Base-by-base conservation (phyloP, 2,329 filamentous ascomycete species). In the Talaromyces sp. region DNA sequence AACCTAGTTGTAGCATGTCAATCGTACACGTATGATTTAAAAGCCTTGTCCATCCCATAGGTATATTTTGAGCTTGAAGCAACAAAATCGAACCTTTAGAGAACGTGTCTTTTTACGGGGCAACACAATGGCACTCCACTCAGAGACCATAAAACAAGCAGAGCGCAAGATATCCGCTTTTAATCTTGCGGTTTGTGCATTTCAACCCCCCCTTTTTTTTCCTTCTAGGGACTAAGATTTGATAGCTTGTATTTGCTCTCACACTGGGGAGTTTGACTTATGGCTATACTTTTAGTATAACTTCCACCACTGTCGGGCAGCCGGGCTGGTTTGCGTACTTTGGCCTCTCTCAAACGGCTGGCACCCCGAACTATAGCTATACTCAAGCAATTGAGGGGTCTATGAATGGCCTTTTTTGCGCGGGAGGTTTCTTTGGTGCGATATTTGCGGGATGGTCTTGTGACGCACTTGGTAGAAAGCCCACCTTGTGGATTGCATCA, bases 391-490 rank as follows among this genome's bases (percentile, higher is more conserved):
- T 59, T 8, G 40, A 34, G n/a, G 57, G 47, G 2, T 12, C 27
- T n/a, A 18, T 51, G 9, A 63, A 63, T 58, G 63, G 63, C 23
- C 47, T 61, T 3, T 66, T 63, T 54, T 61, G 63, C 4, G 58
- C 44, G 6, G 60, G 60, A 27, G 63, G 60, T 18, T 53, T 63
- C 36, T 56, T 66, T 33, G 64, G 64, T 40, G 44, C 63, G 58
- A 36, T 63, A 33, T 61, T 62, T 23, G 64, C 58, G 36, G 61
- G 56, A 42, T 66, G 65, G 61, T 56, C 62, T 18, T 62, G 63
- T 51, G 61, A 66, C 52, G 61, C 27, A 42, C 57, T 65, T 28
- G 65, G 63, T 23, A 61, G 63, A 27, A 59, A 60, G 34, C 36
- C 36, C 6, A 40, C 54, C 4, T 16, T 56, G 10, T 27, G 36